Percentiles rank a stretch among this genome's conserved stretches.
These are phyloP conservation scores for Prunus persica DNA, from an alignment of 306 rosid species.

Conservation along the genomic window Prunus_persica_NCBIv2 NC_034013.1:4368501-4369000, in stretches of 20 bases:
- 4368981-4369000: too few relatives aligned
- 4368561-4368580: constrained; percentile 5
- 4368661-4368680: not conserved
- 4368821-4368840: not conserved
- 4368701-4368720: not conserved
- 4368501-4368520: not conserved
- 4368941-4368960: too few relatives aligned
- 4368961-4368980: too few relatives aligned
- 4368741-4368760: not conserved
- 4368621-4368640: not conserved
- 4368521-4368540: constrained; percentile 5
- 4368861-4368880: too few relatives aligned
- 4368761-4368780: not conserved
- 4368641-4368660: not conserved
- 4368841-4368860: not conserved
- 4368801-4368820: not conserved
- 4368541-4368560: constrained; percentile 9
- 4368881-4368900: too few relatives aligned
- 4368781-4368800: not conserved
- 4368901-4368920: too few relatives aligned
- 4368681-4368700: not conserved
- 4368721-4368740: not conserved
- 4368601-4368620: not conserved
- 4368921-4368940: too few relatives aligned
- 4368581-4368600: constrained; percentile 12